Conservation (phyloP, 441 rosid genomes). For the Geranium incanum region DNA sequence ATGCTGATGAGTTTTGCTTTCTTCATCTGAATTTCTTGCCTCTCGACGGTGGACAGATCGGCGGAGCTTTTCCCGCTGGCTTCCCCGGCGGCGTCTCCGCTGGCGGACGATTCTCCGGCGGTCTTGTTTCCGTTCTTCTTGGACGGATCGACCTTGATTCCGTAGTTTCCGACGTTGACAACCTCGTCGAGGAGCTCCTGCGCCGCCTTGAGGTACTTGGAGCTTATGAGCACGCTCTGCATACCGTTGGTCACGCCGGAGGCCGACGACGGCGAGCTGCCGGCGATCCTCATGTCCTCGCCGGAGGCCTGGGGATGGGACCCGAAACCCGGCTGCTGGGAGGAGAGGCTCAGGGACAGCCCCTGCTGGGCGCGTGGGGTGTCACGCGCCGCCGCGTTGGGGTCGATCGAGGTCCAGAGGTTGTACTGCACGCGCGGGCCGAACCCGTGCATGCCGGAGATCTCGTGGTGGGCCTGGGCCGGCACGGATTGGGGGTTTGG, state of each 20-base stretch:
- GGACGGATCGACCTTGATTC: conserved; percentile 35
- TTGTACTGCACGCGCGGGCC: conserved; percentile 66
- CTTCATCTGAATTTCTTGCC: conserved; percentile 96
- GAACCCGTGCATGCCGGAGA: conserved; percentile 63
- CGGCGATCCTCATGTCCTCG: conserved; percentile 48
- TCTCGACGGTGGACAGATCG: conserved; percentile 72
- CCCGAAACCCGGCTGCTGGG: conserved; percentile 52
- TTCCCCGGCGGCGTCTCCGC: conserved; percentile 47
- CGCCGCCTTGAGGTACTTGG: conserved; percentile 83
- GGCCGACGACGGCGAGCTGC: conserved; percentile 55
- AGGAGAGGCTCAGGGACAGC: conserved; percentile 75
- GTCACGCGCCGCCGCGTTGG: conserved; percentile 42
- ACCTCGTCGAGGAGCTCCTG: conserved; percentile 93
- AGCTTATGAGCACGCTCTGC: conserved; percentile 61
- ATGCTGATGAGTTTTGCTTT: conserved; percentile 81
- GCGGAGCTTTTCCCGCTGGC: conserved; percentile 39
- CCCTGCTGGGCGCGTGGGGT: conserved; percentile 73
- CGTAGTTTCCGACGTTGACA: conserved; percentile 60
- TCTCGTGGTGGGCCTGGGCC: conserved; percentile 37
- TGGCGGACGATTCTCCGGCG: conserved; percentile 38
- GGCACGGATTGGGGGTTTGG: conserved; percentile 19
- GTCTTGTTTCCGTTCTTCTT: conserved; percentile 37
- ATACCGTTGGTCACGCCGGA: conserved; percentile 67
- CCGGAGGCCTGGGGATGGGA: conserved; percentile 38
- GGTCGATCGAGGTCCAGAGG: conserved; percentile 55